A percentile compares a stretch with the other conserved stretches of the same genome.
These are phyloP conservation scores for Croton setiger DNA, from an alignment of 441 rosid genomes.

Conservation along the genomic window DNA sequence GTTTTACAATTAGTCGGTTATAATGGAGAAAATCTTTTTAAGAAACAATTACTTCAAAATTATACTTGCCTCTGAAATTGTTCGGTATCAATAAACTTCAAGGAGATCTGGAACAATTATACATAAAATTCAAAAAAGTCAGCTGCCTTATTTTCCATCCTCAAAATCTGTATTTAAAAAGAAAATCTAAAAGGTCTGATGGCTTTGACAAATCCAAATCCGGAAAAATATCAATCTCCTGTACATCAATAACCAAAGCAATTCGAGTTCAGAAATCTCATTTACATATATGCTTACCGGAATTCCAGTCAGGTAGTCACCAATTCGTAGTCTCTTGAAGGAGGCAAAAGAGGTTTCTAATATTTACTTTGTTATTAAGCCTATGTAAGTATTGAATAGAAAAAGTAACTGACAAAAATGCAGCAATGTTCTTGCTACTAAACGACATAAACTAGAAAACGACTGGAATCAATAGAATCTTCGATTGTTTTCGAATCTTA, in stretches of 20 bases:
- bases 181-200: neutral
- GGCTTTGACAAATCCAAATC: neutral
- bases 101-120: conserved; percentile 23
- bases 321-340: neutral
- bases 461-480: neutral
- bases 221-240: neutral
- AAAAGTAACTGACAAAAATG: neutral
- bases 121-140: conserved; percentile 2
- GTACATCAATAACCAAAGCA: neutral
- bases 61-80: conserved; percentile 69
- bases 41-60: conserved; percentile 6
- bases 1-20: neutral
- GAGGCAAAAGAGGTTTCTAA: neutral
- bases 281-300: neutral
- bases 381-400: neutral
- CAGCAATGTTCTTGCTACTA: neutral
- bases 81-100: conserved; percentile 56
- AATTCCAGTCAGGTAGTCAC: neutral
- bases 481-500: no score
- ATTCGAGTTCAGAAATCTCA: neutral
- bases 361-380: neutral
- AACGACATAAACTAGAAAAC: neutral
- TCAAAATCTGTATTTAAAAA: neutral
- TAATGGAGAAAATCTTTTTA: neutral
- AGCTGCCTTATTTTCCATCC: conserved; percentile 1